Evolutionary conservation across 805 yeast genomes (phyloP).

Genomic region (Suhomyces sp.): DNA sequence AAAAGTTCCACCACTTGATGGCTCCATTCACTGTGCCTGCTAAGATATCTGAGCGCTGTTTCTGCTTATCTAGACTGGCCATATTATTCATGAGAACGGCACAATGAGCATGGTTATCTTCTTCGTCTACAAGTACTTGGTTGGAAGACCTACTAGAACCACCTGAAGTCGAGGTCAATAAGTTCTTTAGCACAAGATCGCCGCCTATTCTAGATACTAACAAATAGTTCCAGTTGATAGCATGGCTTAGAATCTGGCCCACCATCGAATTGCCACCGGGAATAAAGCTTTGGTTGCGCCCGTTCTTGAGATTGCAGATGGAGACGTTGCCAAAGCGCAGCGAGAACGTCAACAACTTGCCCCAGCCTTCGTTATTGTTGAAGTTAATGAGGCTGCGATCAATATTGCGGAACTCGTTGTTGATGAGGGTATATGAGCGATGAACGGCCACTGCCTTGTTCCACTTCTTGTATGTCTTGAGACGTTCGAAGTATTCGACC

Average conservation of each 20-base stretch:
- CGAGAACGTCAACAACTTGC: constrained; percentile 29
- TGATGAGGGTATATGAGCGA: constrained; percentile 27
- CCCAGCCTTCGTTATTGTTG: constrained; percentile 16
- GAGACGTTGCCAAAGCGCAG: constrained; percentile 27
- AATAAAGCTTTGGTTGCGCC: constrained; percentile 36
- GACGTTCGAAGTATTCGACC: constrained; percentile 44
- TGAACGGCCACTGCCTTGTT: constrained; percentile 30
- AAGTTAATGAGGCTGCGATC: constrained; percentile 26
- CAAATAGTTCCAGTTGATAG: constrained; percentile 33
- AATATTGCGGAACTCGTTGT: constrained; percentile 24
- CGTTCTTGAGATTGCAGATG: constrained; percentile 31
- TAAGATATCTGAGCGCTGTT: constrained; percentile 24
- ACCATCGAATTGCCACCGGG: constrained; percentile 27
- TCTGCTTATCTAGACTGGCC: constrained; percentile 20
- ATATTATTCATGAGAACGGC: constrained; percentile 17
- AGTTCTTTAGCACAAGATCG: constrained; percentile 30
- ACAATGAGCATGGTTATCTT: constrained; percentile 11
- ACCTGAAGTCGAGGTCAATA: constrained; percentile 30
- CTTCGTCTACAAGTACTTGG: constrained; percentile 13
- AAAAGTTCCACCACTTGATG: constrained; percentile 24
- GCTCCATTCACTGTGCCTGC: constrained; percentile 23
- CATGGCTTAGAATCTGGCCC: constrained; percentile 17
- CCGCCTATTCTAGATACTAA: constrained; percentile 29
- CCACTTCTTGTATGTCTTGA: constrained; percentile 37
- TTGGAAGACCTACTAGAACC: constrained; percentile 23